Base-by-base conservation (phyloP, 2,329 filamentous ascomycete genomes). In the Epichloe aotearoae region DNA sequence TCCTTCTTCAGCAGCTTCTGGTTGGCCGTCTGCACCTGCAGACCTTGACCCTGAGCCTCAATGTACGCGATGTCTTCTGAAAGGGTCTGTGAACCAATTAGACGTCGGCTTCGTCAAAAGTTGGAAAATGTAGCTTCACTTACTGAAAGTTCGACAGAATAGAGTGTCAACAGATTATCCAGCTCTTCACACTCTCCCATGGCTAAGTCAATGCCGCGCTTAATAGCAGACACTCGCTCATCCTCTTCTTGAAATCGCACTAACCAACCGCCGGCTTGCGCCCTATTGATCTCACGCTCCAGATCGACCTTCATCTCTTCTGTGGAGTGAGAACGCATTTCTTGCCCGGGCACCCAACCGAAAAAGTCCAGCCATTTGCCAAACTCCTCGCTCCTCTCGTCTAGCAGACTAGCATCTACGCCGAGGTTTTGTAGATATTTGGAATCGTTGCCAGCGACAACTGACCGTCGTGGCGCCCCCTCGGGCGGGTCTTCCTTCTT, bases 11-110 rank as follows among this genome's bases (percentile, higher is more conserved):
- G 76, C 30, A 95, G 77, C 65, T 95, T 95, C 65, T 98, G 93
- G 60, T 98, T 98, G 40, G 93, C 88, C 19, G 91, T 91, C 67
- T 97, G 93, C 6, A 98, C 91, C 62, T 98, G 93, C 45, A 98
- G 73, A 72, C 93, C 93, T 69, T 98, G 91, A 6, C 88, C 90
- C 67, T 98, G 93, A 2, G 93, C 89, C 70, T 98, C 93, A 56
- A 98, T 97, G 64, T 94, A 97, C 3, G 89, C 84, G 59, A 98
- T 94, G 60, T 98, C 93, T 47, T 97, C 91, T 51, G 90, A 89
- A 33, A 98, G 75, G 46, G 90, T 97, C 85, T 94, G 61, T 23
- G 30, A 2, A 6, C 63, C 53, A 60, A 58, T 52, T 17, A 50
- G 34, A 19, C 7, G 10, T 15, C 11, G 19, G 43, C 19, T 46